Evolutionary conservation across 371 early-diverging fungal species (phyloP).

Genomic region (Basidiobolus meristosporus): DNA sequence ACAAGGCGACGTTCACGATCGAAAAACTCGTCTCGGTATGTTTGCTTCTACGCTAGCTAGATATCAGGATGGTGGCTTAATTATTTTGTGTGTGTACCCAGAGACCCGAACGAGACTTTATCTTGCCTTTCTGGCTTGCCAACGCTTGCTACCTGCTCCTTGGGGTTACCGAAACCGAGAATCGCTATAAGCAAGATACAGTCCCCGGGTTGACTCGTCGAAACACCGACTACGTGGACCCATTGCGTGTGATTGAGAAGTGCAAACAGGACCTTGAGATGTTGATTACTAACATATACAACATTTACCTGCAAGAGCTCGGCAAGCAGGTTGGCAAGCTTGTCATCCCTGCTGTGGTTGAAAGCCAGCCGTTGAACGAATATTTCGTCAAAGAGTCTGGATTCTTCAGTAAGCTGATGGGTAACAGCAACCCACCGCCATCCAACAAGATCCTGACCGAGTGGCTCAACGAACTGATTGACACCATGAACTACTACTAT

Average conservation of each 20-base stretch:
- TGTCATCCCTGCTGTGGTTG: conserved; percentile 85
- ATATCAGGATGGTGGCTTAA: not conserved
- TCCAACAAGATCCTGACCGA: conserved; percentile 83
- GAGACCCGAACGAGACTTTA: conserved; percentile 47
- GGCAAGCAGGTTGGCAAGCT: conserved; percentile 83
- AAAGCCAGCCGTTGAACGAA: conserved; percentile 77
- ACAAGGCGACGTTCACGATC: conserved; percentile 72
- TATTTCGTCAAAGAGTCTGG: conserved; percentile 79
- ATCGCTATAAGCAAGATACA: no score
- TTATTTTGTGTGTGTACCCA: not conserved
- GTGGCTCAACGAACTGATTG: conserved; percentile 75
- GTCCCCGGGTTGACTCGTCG: no score
- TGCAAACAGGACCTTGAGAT: conserved; percentile 1
- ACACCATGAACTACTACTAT: conserved; percentile 88
- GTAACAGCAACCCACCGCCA: conserved; percentile 48
- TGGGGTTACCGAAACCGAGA: not conserved
- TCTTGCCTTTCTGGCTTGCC: conserved; percentile 78
- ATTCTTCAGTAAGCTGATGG: conserved; percentile 62
- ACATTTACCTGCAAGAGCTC: no score
- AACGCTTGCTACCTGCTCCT: conserved; percentile 77
- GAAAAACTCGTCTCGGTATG: conserved; percentile 50
- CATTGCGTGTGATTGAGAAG: no score
- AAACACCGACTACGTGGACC: no score
- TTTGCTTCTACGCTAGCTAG: not conserved
- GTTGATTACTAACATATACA: not conserved